Evolutionary conservation across 352 stramenopile species (phyloP).

Genomic region (Globisporangium nunn): DNA sequence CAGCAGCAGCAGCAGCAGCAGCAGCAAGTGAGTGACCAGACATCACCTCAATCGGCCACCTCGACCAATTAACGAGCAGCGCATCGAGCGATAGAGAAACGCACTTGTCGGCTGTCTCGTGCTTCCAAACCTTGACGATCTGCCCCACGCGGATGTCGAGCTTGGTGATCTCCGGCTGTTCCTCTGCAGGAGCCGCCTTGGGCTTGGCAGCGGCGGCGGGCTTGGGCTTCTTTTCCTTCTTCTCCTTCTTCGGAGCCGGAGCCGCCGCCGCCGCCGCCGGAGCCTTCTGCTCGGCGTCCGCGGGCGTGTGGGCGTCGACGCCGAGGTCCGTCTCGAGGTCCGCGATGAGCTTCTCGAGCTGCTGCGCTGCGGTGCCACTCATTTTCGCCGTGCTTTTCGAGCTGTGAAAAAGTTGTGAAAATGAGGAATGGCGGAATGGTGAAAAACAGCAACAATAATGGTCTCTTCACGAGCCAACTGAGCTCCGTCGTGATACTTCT

Average conservation of each 20-base stretch:
- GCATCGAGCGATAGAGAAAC: conserved; percentile 8
- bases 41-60: too few relatives aligned
- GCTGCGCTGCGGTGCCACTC: conserved; percentile 42
- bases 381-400: conserved; percentile 8
- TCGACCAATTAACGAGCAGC: background rate
- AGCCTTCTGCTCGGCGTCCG: conserved; percentile 19
- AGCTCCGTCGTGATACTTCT: too few relatives aligned
- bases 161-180: conserved; percentile 87
- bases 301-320: conserved; percentile 58
- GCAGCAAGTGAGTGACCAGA: background rate
- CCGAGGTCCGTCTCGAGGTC: conserved; percentile 68
- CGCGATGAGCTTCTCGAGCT: conserved; percentile 64
- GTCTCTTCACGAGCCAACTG: too few relatives aligned
- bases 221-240: conserved; percentile 40
- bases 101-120: conserved; percentile 86
- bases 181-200: conserved; percentile 16
- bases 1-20: background rate
- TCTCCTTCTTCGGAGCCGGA: conserved; percentile 14
- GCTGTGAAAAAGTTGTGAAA: background rate
- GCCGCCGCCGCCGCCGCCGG: background rate
- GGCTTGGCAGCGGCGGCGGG: conserved; percentile 31
- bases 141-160: conserved; percentile 89
- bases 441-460: too few relatives aligned
- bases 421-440: too few relatives aligned
- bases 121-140: conserved; percentile 90